Conservation (phyloP, 2,329 filamentous ascomycete genomes). For the Aspergillus quadrilineatus region DNA sequence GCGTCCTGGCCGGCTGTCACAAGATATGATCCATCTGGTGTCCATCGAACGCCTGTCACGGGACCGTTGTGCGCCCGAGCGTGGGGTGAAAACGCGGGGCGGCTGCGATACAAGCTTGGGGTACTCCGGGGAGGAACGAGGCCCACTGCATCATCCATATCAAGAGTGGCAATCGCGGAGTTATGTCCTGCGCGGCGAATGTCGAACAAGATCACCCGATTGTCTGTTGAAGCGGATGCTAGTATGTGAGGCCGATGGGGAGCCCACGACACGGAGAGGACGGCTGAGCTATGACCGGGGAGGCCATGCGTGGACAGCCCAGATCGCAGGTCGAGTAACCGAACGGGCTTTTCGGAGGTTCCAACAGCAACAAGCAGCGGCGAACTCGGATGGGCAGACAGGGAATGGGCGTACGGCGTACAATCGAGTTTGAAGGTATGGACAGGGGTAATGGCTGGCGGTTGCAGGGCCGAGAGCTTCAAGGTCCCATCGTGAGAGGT, state of each 20-base stretch:
- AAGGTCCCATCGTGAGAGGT: conserved; percentile 49
- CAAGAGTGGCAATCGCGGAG: conserved; percentile 71
- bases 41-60: conserved; percentile 84
- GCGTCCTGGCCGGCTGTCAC: conserved; percentile 81
- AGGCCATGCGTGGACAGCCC: conserved; percentile 72
- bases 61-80: conserved; percentile 71
- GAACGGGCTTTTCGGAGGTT: conserved; percentile 79
- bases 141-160: conserved; percentile 80
- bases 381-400: conserved; percentile 66
- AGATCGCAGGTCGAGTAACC: conserved; percentile 81
- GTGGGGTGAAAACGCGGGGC: conserved; percentile 46
- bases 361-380: conserved; percentile 81
- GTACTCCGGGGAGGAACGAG: conserved; percentile 47
- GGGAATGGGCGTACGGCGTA: conserved; percentile 62
- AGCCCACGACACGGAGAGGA: conserved; percentile 75
- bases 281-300: conserved; percentile 64
- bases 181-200: conserved; percentile 68
- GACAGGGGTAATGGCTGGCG: conserved; percentile 41
- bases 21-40: conserved; percentile 72
- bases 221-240: conserved; percentile 81
- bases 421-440: conserved; percentile 49
- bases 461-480: conserved; percentile 44
- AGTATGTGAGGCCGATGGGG: conserved; percentile 76
- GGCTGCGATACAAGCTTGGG: conserved; percentile 27
- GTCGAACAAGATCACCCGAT: conserved; percentile 82